Conservation (phyloP, 1,284 basidiomycete species). For the Boletus semigastroideus region DNA sequence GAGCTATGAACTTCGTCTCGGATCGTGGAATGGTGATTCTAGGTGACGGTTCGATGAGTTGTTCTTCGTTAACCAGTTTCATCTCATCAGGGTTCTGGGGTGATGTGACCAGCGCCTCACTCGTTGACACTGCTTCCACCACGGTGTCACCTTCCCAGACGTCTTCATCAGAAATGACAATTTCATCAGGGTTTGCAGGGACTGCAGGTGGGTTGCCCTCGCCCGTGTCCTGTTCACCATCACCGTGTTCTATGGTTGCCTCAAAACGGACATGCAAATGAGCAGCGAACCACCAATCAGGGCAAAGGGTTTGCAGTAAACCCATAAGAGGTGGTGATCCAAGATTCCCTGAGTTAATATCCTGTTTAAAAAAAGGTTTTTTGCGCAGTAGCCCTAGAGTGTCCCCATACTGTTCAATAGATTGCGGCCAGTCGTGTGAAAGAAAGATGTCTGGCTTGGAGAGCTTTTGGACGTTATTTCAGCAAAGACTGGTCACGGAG, state of each 20-base stretch:
- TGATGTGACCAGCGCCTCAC: neutral
- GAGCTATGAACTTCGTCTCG: constrained; percentile 81
- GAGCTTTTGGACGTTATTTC: constrained; percentile 42
- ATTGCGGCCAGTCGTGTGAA: constrained; percentile 96
- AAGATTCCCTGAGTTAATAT: constrained; percentile 70
- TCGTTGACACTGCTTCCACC: neutral
- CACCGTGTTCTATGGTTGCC: constrained; percentile 50
- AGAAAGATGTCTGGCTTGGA: constrained; percentile 74
- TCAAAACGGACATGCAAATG: constrained; percentile 89
- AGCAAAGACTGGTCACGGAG: constrained; percentile 1
- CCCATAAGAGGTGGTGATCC: constrained; percentile 90
- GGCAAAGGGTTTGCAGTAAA: constrained; percentile 73
- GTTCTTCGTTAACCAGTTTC: constrained; percentile 59
- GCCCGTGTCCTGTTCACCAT: constrained; percentile 2
- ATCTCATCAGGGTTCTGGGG: constrained; percentile 73
- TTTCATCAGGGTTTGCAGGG: constrained; percentile 62
- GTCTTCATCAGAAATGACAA: constrained; percentile 59
- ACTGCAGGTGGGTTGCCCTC: neutral
- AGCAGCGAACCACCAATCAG: constrained; percentile 94
- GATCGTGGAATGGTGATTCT: constrained; percentile 30
- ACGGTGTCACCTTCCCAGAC: constrained; percentile 18
- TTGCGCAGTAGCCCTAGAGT: constrained; percentile 61
- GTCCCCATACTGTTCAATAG: constrained; percentile 84
- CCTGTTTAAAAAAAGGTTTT: constrained; percentile 83
- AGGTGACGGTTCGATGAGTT: constrained; percentile 39